Base-by-base conservation (phyloP, 2,329 filamentous ascomycete species). In the Apiospora saccharicola region DNA sequence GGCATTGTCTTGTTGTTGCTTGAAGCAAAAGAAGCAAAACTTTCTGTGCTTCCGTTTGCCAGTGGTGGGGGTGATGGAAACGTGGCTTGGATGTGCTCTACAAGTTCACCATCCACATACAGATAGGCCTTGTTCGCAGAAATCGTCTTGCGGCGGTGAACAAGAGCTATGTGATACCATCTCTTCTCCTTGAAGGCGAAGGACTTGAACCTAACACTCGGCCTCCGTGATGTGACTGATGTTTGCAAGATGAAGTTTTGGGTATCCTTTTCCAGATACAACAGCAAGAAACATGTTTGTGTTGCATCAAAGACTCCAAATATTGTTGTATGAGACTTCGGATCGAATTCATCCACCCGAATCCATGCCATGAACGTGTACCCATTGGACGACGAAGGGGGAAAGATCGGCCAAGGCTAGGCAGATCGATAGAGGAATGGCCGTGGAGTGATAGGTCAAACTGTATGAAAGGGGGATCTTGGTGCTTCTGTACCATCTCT, bases 231-330 rank as follows among this genome's bases (percentile, higher is more conserved):
- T 70, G 91, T 94, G 73, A 98, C 93, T 24, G 96, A 98, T 10
- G 97, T 98, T 83, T 99, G 96, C 7, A 99, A 86, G 76, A 99
- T 99, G 76, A 99, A 93, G 82, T 98, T 96, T 73, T 90, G 93
- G 1, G 94, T 97, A 80, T 98, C 95, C 79, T 93, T 95, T 81
- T 99, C 97, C 51, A 99, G 87, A 79, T 99, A 99, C 73, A 95
- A 92, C 76, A 99, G 90, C 47, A 99, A 85, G 79, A 99, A 99
- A 82, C 96, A 99, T 6, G 94, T 94, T 81, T 98, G 96, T 6
- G 91, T 94, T 4, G 92, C 88, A 82, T 99, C 96, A 81, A 97
- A 98, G 12, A 96, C 94, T 37, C 96, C 96, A 81, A 99, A 99
- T 19, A 99, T 89, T 0, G 96, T 99, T 0, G 96, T 99, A 81